Base-by-base conservation (phyloP, 2,329 filamentous ascomycete genomes). In the Microsporum audouinii region DNA sequence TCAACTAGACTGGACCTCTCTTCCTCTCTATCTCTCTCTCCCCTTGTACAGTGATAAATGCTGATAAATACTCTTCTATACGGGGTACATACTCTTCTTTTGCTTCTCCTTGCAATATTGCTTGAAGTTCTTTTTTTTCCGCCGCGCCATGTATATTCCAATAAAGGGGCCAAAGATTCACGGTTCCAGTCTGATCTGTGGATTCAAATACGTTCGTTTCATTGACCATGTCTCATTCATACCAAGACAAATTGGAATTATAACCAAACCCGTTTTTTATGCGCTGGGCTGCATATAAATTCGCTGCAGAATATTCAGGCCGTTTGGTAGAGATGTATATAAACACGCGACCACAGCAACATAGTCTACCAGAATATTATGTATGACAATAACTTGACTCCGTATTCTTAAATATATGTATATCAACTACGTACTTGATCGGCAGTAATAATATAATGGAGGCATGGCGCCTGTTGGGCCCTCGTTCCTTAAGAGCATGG, bases 1-100 rank as follows among this genome's bases (percentile, higher is more conserved):
- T 78, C 61, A 63, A 64, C 64, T 45, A 53, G 12, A 29, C 12
- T 23, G 29, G 38, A 29, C 7, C 34, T 31, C 10, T 10, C 23
- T 29, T 12, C 3, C 10, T 23, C 41, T 17, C 12, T 7, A 3
- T 43, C n/a, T 17, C 39, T n/a, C 39, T 14, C 17, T 7, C 39
- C 17, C 39, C 39, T n/a, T 43, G 39, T 43, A 43, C 39, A 43
- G 39, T n/a, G 14, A 43, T 43, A 43, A 12, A 39, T 49, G 31
- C 23, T 49, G 27, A 23, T 49, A 33, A 27, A 31, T 49, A 49
- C 45, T 49, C 45, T 23, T 23, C 17, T 23, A 23, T 23, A 23
- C 17, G 17, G 17, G 17, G 17, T 23, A 23, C 39, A n/a, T 36
- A 36, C 34, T 36, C 34, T 10, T 36, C 39, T 43, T 43, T 12